These are phyloP conservation scores for Eucalyptus pauciflora DNA, from an alignment of 345 rosid genomes.

Conservation along the genomic window DNA sequence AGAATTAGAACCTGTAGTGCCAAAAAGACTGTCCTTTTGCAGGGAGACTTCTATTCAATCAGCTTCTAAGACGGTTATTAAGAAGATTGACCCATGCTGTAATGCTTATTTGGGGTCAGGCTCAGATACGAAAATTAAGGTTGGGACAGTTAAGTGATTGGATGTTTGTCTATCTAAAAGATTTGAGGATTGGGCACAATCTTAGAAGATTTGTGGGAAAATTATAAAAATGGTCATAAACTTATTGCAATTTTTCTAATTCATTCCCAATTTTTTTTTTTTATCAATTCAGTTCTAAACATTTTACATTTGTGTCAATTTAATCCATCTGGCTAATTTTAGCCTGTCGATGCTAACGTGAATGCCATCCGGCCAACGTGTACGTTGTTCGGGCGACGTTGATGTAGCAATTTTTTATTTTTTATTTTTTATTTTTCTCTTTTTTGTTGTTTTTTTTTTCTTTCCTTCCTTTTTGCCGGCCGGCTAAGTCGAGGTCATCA, in stretches of 20 bases:
- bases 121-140: neutral
- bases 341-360: accelerated
- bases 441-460: no score
- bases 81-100: neutral
- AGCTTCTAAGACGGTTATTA: neutral
- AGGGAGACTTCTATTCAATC: neutral
- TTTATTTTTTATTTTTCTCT: no score
- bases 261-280: accelerated
- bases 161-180: neutral
- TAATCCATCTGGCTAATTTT: accelerated
- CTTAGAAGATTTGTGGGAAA: neutral
- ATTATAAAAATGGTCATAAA: no score
- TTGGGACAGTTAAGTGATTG: neutral
- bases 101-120: neutral
- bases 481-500: no score
- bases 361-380: accelerated
- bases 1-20: neutral
- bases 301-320: no score
- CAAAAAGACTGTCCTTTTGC: neutral
- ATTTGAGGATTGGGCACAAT: neutral
- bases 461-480: no score
- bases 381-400: accelerated
- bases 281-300: accelerated
- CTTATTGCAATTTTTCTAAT: no score
- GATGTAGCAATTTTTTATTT: no score